A percentile compares a stretch with the other conserved stretches of the same genome.
Evolutionary conservation across 805 yeast species (phyloP).

Genomic region (Pichia rugopelliculosa): DNA sequence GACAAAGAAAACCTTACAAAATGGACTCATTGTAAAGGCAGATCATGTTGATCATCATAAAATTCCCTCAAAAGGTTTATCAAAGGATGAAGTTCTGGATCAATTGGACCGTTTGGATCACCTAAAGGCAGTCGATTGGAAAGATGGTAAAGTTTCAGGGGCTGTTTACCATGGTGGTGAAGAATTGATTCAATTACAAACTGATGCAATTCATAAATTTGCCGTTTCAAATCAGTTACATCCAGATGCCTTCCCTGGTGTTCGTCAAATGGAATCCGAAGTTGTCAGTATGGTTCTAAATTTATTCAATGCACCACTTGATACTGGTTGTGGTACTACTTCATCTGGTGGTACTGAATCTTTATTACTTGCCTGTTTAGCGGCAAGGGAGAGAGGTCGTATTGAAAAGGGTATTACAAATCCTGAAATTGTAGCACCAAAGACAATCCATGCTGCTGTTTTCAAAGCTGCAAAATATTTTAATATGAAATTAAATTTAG

Average conservation of each 20-base stretch:
- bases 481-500: conserved; percentile 76
- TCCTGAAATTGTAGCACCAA: conserved; percentile 88
- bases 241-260: conserved; percentile 95
- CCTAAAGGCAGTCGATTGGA: conserved; percentile 68
- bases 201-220: conserved; percentile 66
- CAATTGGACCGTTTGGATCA: conserved; percentile 44
- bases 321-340: conserved; percentile 66
- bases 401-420: conserved; percentile 47
- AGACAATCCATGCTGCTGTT: conserved; percentile 89
- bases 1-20: conserved; percentile 44
- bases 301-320: conserved; percentile 71
- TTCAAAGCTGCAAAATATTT: conserved; percentile 90
- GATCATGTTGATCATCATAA: conserved; percentile 33
- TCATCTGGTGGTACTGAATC: conserved; percentile 97
- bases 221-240: conserved; percentile 91
- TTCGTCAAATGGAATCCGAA: conserved; percentile 93
- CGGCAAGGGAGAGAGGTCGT: conserved; percentile 76
- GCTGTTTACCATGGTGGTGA: conserved; percentile 95
- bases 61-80: conserved; percentile 58
- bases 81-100: conserved; percentile 36
- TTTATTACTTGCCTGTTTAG: conserved; percentile 70
- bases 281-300: conserved; percentile 84
- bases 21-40: conserved; percentile 49
- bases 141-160: conserved; percentile 80
- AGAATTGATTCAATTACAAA: conserved; percentile 66